Evolutionary conservation across 140 eudicot genomes (phyloP), one percentile per base, ranked within the genome.

Genomic region (Bidens hawaiensis): DNA sequence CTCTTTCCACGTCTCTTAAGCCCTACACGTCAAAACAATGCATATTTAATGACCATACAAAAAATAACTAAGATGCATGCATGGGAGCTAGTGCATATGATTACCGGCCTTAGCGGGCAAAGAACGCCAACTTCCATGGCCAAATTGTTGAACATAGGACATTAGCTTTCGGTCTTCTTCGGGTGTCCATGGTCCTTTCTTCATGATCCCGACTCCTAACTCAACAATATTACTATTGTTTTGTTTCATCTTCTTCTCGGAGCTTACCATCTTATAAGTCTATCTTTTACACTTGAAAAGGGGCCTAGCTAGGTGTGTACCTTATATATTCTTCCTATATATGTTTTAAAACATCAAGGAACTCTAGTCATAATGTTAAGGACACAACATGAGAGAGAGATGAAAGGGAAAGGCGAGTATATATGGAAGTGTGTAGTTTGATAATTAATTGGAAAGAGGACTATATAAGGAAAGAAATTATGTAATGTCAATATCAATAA

Each of bases 141-240:
- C 48, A 42, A 4, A 42, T 42, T 42, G 48, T 42, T 42, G 19
- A 4, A 42, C 15, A 19, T 42, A 42, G 21, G 48, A n/a, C 18
- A 42, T 18, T 14, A 42, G 48, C 48, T 42, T 42, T n/a, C 4
- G 21, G 48, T 42, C 48, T 38, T 38, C 45, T 12, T 38, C 45
- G 45, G 45, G 45, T 38, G 45, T 38, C 45, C 45, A 38, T 38
- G 48, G 48, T n/a, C 48, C 48, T n/a, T 42, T 42, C 48, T 42
- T 42, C 48, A 42, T n/a, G n/a, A n/a, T 4, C 21, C 2, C 48
- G 19, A 42, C 48, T 42, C 48, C 48, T 42, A 42, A n/a, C 8
- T 19, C 21, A 4, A 14, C 21, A 2, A n/a, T 42, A 14, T 42
- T n/a, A 42, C 48, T 19, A 14, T 42, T 14, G 48, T 42, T 42